Evolutionary conservation across 1,284 basidiomycete genomes (phyloP), one percentile per base, ranked within the genome.

Genomic region (Rhizoctonia solani): DNA sequence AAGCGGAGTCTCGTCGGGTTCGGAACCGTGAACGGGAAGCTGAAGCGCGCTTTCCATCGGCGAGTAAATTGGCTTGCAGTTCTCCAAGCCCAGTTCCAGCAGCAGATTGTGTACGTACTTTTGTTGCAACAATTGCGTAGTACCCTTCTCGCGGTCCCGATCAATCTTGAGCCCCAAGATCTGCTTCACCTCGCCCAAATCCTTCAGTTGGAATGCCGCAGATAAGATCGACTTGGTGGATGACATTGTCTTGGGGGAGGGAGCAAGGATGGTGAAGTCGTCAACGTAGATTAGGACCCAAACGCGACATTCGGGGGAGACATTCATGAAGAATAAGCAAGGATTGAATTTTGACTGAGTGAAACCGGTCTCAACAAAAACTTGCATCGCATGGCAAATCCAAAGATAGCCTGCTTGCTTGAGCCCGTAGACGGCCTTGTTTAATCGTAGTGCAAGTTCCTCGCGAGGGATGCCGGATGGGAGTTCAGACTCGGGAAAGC

Each of bases 111-210:
- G 16, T 14, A 71, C 61, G 49, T 71, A 71, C n/a, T 52, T 52
- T 3, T 9, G 19, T 49, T 72, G 72, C 4, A 66, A 63, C 6
- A 72, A 21, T 23, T 32, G 58, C 1, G 69, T 41, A 1, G 23
- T 39, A 1, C 54, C 23, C 16, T 53, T 42, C 1, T 27, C 11
- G 6, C 54, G 23, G 37, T 70, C 46, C 8, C 56, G 66, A 29
- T 47, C 41, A 16, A 72, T 49, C 32, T 69, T 49, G 27, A 71
- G 50, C 1, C 69, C 66, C 0, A 71, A 50, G 3, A 72, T 65
- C 39, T 71, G 54, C 27, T 67, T 30, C 13, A 67, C 52, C 3
- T 54, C 30, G 8, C 72, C 72, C 23, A 70, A 53, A n/a, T 56
- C 39, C 29, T 44, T 66, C 37, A 68, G 19, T 27, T 65, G 32